Evolutionary conservation across 768 basidiomycete species (phyloP).

Genomic region (Phaeolepiota aurea): DNA sequence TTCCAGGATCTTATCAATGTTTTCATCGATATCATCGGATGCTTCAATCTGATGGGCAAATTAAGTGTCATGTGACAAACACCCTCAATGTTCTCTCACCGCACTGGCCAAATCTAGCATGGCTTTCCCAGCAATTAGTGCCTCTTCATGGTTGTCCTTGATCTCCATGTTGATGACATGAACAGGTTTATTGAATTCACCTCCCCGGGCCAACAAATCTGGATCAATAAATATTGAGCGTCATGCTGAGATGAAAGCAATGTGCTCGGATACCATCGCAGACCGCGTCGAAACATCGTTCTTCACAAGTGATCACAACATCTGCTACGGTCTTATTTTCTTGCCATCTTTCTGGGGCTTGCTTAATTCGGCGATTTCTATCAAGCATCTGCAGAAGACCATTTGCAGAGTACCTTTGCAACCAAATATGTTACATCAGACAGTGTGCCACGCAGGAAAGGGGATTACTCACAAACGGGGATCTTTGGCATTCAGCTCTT

Average conservation of each 20-base stretch:
- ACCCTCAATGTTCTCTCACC: constrained; percentile 50
- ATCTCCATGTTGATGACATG: constrained; percentile 98
- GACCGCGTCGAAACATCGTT: constrained; percentile 96
- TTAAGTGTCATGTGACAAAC: constrained; percentile 8
- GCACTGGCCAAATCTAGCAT: constrained; percentile 87
- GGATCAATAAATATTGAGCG: not conserved
- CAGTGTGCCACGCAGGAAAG: not conserved
- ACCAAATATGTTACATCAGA: constrained; percentile 3
- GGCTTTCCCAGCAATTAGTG: constrained; percentile 89
- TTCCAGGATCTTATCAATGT: constrained; percentile 82
- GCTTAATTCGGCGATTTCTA: constrained; percentile 85
- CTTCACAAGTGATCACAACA: constrained; percentile 97
- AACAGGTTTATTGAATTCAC: constrained; percentile 89
- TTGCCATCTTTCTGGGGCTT: constrained; percentile 95
- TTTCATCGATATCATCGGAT: constrained; percentile 82
- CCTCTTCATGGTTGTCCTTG: constrained; percentile 99
- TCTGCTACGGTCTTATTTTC: constrained; percentile 86
- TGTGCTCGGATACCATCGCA: constrained; percentile 71
- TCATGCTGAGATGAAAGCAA: too few relatives aligned
- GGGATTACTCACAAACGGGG: constrained; percentile 57
- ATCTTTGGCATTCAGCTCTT: constrained; percentile 82
- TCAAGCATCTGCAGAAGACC: constrained; percentile 95
- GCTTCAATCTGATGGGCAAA: constrained; percentile 61
- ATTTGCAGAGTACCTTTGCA: constrained; percentile 78
- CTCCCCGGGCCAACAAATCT: constrained; percentile 84